Conservation (phyloP, 2,329 filamentous ascomycete genomes). For the Torrubiellomyces zombiae region DNA sequence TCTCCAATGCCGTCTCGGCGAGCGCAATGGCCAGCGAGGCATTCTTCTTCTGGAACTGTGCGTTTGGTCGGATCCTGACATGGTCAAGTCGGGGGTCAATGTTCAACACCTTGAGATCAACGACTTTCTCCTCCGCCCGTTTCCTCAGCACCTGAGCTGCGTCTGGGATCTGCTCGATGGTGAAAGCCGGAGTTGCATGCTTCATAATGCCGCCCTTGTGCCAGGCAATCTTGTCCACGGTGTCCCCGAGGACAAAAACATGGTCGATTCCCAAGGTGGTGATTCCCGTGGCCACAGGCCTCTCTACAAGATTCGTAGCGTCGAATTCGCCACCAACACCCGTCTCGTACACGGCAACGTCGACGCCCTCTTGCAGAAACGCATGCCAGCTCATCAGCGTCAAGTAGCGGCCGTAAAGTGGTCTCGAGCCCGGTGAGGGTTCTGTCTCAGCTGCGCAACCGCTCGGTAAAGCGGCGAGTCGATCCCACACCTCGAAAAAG, state of each 20-base stretch:
- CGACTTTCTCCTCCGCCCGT: conserved; percentile 36
- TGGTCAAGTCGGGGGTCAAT: conserved; percentile 27
- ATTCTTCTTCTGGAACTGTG: conserved; percentile 42
- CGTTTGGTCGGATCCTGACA: conserved; percentile 34
- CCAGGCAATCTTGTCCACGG: conserved; percentile 52
- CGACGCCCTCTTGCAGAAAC: conserved; percentile 45
- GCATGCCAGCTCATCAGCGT: conserved; percentile 51
- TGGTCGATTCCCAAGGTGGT: conserved; percentile 56
- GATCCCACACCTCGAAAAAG: conserved; percentile 53
- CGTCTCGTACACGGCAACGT: conserved; percentile 48
- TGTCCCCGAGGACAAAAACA: conserved; percentile 42
- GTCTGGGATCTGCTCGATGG: conserved; percentile 30
- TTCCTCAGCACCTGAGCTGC: conserved; percentile 27
- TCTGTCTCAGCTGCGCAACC: too few species aligned
- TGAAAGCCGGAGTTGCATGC: conserved; percentile 38
- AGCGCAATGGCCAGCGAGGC: conserved; percentile 35
- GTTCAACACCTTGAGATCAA: conserved; percentile 27
- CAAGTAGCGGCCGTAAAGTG: conserved; percentile 44
- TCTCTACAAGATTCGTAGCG: conserved; percentile 47
- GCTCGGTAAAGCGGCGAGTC: conserved; percentile 25
- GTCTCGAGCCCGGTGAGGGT: conserved; percentile 27
- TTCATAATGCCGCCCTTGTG: conserved; percentile 62
- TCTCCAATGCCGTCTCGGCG: conserved; percentile 30
- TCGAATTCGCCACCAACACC: conserved; percentile 54
- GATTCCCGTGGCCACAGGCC: conserved; percentile 42